Evolutionary conservation across 306 rosid genomes (phyloP).

Genomic region (Canavalia gladiata): DNA sequence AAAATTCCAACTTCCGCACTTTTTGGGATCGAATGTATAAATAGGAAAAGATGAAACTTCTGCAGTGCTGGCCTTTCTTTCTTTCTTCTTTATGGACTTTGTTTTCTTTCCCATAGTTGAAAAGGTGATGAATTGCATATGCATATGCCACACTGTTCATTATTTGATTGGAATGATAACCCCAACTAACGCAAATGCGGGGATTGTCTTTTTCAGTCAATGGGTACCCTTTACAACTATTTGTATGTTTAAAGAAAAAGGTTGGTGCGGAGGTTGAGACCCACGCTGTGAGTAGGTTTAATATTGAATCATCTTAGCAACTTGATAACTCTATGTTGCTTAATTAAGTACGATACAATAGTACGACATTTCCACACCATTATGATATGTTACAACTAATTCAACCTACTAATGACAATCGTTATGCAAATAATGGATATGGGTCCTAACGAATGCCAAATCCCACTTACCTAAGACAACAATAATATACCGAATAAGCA

Average conservation of each 20-base stretch:
- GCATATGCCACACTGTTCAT: background rate
- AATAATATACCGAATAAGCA: background rate
- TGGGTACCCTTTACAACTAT: slow-evolving; percentile 28
- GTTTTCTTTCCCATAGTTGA: background rate
- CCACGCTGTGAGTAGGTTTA: slow-evolving; percentile 1
- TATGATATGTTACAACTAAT: background rate
- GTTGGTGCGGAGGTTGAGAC: slow-evolving; percentile 42
- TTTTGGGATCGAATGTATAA: background rate
- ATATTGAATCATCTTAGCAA: background rate
- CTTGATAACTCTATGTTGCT: slow-evolving; percentile 12
- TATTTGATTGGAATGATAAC: background rate
- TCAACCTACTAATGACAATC: slow-evolving; percentile 4
- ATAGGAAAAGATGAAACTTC: background rate
- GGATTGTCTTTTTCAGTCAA: slow-evolving; percentile 31
- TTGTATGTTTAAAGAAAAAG: slow-evolving; percentile 33
- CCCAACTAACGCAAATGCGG: slow-evolving; percentile 5
- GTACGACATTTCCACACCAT: background rate
- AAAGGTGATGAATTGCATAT: background rate
- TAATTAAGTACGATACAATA: background rate
- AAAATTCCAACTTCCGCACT: background rate
- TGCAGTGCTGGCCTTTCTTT: background rate
- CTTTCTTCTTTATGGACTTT: background rate
- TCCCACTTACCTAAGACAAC: slow-evolving; percentile 19
- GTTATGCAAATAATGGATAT: background rate
- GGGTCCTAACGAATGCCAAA: background rate